Evolutionary conservation across 192 early-diverging fungal genomes (phyloP).

Genomic region (Backusella parvicylindrica): DNA sequence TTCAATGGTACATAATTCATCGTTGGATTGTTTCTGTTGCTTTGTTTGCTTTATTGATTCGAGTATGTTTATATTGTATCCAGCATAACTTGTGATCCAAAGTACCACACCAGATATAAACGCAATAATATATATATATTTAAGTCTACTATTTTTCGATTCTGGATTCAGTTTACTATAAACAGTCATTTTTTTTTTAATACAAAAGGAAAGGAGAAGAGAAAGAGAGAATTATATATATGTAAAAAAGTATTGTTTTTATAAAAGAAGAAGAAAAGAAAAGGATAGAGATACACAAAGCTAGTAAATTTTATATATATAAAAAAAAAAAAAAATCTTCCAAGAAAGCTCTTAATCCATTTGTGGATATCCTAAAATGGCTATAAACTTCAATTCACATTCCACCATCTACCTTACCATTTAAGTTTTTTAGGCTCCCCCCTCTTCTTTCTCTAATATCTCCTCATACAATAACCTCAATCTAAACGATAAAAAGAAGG

Average conservation of each 20-base stretch:
- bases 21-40: background rate
- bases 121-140: background rate
- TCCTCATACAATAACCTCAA: background rate
- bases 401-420: background rate
- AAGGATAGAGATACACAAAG: background rate
- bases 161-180: constrained; percentile 1
- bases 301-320: background rate
- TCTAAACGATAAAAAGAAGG: background rate
- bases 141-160: background rate
- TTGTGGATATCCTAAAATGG: background rate
- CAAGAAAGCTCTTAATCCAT: background rate
- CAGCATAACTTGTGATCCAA: background rate
- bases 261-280: background rate
- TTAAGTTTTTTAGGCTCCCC: background rate
- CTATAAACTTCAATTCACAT: background rate
- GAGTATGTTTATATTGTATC: background rate
- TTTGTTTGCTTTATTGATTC: background rate
- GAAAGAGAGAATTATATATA: background rate
- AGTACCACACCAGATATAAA: background rate
- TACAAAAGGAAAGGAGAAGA: background rate
- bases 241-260: background rate
- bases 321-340: background rate
- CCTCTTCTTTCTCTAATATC: background rate
- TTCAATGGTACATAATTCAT: constrained; percentile 18
- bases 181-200: background rate